Conservation (phyloP, 306 rosid genomes). For the Cotoneaster glaucophyllus region DNA sequence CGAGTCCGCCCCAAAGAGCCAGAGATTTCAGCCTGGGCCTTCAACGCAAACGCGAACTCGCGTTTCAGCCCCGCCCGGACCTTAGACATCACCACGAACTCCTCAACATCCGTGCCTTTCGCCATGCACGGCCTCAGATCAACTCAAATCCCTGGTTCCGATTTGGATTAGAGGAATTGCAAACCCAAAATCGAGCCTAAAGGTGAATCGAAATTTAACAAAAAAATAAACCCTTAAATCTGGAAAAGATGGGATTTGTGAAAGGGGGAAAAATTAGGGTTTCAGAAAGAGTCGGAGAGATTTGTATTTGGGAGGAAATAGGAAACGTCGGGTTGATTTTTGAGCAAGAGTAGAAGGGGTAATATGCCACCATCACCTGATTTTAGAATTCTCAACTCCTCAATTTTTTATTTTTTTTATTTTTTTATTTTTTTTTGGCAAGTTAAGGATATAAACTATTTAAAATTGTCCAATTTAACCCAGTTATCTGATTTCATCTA, state of each 20-base stretch:
- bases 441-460: no score
- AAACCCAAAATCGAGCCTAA: not conserved
- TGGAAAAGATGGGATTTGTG: not conserved
- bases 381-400: no score
- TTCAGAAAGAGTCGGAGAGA: not conserved
- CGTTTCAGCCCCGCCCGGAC: conserved; percentile 60
- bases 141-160: not conserved
- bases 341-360: not conserved
- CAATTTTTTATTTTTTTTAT: no score
- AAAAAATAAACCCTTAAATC: not conserved
- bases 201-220: not conserved
- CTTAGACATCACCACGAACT: conserved; percentile 54
- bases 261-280: not conserved
- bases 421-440: no score
- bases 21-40: conserved; percentile 46
- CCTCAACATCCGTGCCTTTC: conserved; percentile 68
- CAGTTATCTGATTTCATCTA: no score
- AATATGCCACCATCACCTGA: not conserved
- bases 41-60: conserved; percentile 62
- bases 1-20: conserved; percentile 54
- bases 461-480: no score
- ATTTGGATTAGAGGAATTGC: not conserved
- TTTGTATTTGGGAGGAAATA: not conserved
- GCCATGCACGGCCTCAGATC: conserved; percentile 47
- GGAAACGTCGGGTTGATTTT: not conserved